Conservation (phyloP, 768 basidiomycete species). For the Russula lepida region DNA sequence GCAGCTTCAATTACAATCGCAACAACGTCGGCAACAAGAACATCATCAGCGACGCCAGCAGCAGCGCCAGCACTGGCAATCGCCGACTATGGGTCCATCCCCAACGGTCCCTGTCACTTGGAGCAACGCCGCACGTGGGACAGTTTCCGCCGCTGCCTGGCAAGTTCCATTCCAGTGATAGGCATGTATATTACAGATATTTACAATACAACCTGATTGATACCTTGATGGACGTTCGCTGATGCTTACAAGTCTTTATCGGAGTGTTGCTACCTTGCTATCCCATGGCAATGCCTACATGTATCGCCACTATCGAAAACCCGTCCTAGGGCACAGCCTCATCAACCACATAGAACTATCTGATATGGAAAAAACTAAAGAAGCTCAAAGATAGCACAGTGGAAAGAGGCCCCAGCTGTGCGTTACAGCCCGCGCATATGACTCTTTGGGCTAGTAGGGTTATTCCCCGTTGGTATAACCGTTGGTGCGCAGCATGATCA, state of each 20-base stretch:
- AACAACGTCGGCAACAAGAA: neutral
- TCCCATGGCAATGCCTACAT: neutral
- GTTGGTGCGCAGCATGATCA: too few relatives aligned
- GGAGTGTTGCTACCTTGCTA: neutral
- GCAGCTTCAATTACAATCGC: neutral
- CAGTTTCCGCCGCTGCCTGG: neutral
- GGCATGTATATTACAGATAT: slow-evolving; percentile 7
- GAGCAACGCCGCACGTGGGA: neutral
- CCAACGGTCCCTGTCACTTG: neutral
- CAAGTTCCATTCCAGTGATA: neutral
- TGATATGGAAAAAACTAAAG: neutral
- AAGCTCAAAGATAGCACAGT: neutral
- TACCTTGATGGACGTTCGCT: neutral
- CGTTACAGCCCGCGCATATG: too few relatives aligned
- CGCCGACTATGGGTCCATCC: neutral
- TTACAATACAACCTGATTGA: slow-evolving; percentile 5
- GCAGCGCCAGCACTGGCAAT: neutral
- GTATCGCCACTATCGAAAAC: neutral
- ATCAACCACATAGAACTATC: neutral
- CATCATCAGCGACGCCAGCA: neutral
- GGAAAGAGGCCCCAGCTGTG: neutral
- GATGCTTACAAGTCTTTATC: neutral
- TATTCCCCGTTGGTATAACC: too few relatives aligned
- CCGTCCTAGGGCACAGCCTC: slow-evolving; percentile 6
- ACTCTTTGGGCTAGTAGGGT: too few relatives aligned